Percentiles rank a stretch among this genome's conserved stretches.
These are phyloP conservation scores for Termitomyces eurrhizus DNA, from an alignment of 768 basidiomycete species.

Conservation along the genomic window DNA sequence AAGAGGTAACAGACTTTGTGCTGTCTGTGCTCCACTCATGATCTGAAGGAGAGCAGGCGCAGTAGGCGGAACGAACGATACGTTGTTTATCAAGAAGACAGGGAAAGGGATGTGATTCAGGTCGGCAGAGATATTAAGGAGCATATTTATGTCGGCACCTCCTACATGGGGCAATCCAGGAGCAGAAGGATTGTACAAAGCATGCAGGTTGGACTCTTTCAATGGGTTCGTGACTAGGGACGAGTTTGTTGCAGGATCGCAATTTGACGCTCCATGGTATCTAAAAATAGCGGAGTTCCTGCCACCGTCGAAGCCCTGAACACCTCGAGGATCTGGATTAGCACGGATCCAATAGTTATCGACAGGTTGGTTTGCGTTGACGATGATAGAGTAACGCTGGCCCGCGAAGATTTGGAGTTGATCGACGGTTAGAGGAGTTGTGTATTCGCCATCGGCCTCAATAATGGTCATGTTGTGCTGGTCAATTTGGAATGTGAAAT, in stretches of 20 bases:
- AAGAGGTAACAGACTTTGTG: constrained; percentile 34
- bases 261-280: constrained; percentile 40
- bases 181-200: constrained; percentile 26
- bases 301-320: constrained; percentile 27
- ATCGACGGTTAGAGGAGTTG: constrained; percentile 38
- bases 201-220: constrained; percentile 21
- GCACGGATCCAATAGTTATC: constrained; percentile 52
- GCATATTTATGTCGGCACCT: constrained; percentile 38
- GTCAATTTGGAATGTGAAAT: constrained; percentile 42
- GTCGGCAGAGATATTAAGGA: constrained; percentile 26
- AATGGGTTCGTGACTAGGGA: constrained; percentile 13
- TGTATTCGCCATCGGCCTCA: constrained; percentile 46
- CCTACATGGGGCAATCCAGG: constrained; percentile 30
- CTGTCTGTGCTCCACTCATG: constrained; percentile 37
- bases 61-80: constrained; percentile 30
- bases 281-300: constrained; percentile 50
- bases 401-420: constrained; percentile 37
- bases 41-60: constrained; percentile 45
- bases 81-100: constrained; percentile 27
- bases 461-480: constrained; percentile 48
- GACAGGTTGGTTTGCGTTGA: constrained; percentile 40
- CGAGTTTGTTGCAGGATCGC: constrained; percentile 37
- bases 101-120: constrained; percentile 13
- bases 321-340: constrained; percentile 20
- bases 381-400: constrained; percentile 25